Evolutionary conservation across 2,329 filamentous ascomycete species (phyloP), one percentile per base, ranked within the genome.

Genomic region (Fusarium proliferatum): DNA sequence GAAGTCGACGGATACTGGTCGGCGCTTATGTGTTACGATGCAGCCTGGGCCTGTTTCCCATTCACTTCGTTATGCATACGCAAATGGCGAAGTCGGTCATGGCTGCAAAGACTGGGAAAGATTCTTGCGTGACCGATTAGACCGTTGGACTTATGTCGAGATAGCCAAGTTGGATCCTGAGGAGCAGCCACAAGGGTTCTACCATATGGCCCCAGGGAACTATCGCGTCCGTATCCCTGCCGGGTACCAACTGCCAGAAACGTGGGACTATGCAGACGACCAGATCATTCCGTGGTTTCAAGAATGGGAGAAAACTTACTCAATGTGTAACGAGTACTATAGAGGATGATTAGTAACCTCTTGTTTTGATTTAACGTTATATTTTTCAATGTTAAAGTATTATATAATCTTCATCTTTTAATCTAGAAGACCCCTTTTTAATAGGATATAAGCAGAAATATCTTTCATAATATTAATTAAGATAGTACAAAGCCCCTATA

Each of bases 231-330:
- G 15, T 42, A 30, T 63, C 12, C 63, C 63, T 8, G 3, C 15
- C 1, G 23, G 15, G 1, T 49, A 49, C 15, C 21, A 58, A 21
- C 19, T 26, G 1, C 61, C 52, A 0, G n/a, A 23, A 23, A 49
- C 9, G 17, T 63, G 61, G 61, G 61, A 63, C 42, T 59, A 49
- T 42, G 61, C 61, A 28, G 61, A 63, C 28, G 53, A 63, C 6
- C 61, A 63, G n/a, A 39, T 63, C 3, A 49, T 48, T 34, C n/a
- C 42, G 4, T 63, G 53, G 53, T 63, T 63, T 23, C 28, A 9
- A 34, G 61, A 63, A 21, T 63, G 61, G 61, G 43, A 51, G 19
- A 9, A 1, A 23, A 17, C 3, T 28, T 10, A 9, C 17, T 6
- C 2, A 28, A 46, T 1, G 43, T 5, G 0, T 28, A 46, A 46